phyloP scores from a whole-genome alignment of 2,329 filamentous ascomycete species.

The Lachnellula occidentalis region DNA sequence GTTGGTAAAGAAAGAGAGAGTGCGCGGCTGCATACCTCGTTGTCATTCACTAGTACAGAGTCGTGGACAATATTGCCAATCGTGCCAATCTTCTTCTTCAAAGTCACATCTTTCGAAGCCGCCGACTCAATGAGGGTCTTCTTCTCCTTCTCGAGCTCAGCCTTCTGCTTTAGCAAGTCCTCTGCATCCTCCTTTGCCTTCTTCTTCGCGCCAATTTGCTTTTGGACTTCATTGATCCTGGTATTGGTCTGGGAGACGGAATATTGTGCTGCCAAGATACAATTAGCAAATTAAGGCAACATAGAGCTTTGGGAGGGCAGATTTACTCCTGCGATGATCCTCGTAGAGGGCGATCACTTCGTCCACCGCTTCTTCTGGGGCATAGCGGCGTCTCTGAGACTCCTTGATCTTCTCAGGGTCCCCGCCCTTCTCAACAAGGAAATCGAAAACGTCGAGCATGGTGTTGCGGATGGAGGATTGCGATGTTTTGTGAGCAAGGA shows the following conservation, averaged over 20 bases:
- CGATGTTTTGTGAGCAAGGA: no score
- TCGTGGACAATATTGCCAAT: conserved; percentile 92
- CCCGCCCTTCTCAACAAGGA: conserved; percentile 81
- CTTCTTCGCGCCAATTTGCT: conserved; percentile 86
- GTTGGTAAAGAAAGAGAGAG: background rate
- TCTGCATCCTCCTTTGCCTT: conserved; percentile 88
- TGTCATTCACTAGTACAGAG: conserved; percentile 75
- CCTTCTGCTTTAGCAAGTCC: conserved; percentile 74
- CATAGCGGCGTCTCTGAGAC: conserved; percentile 78
- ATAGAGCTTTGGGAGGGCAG: background rate
- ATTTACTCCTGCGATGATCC: conserved; percentile 69
- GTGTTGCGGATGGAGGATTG: no score
- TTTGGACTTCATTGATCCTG: conserved; percentile 83
- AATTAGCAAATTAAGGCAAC: background rate
- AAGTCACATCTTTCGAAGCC: conserved; percentile 64
- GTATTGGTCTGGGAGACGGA: conserved; percentile 73
- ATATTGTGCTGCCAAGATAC: conserved; percentile 54
- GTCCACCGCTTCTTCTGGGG: conserved; percentile 78
- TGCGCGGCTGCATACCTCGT: conserved; percentile 52
- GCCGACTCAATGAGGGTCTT: conserved; percentile 72
- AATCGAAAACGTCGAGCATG: conserved; percentile 65
- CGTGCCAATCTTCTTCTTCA: conserved; percentile 73
- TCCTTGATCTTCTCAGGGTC: conserved; percentile 89
- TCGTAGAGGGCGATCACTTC: conserved; percentile 84
- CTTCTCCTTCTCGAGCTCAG: conserved; percentile 73